Conservation (phyloP, 2,329 filamentous ascomycete species). For the Colletotrichum filicis region DNA sequence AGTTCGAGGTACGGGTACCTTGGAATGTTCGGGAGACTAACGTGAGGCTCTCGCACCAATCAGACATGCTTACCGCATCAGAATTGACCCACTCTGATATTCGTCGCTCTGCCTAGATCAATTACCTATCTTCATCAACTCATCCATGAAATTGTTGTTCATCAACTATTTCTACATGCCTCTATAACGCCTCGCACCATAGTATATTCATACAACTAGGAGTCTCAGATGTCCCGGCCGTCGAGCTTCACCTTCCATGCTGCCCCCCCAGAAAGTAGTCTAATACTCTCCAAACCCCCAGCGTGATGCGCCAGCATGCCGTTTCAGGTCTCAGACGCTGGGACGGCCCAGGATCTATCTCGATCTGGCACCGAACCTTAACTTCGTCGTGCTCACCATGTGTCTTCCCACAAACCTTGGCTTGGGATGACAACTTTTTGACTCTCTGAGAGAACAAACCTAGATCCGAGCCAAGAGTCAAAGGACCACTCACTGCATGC, state of each 20-base stretch:
- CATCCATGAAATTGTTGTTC: too few relatives aligned
- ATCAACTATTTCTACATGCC: neutral
- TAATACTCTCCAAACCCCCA: neutral
- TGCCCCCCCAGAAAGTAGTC: neutral
- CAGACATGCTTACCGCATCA: conserved; percentile 1
- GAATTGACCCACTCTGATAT: conserved; percentile 4
- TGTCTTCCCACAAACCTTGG: neutral
- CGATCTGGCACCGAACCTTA: conserved; percentile 20
- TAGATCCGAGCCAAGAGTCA: neutral
- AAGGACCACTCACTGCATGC: neutral
- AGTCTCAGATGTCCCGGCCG: too few relatives aligned
- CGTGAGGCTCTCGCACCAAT: conserved; percentile 21
- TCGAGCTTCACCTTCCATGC: neutral
- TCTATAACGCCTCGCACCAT: neutral
- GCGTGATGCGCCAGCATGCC: conserved; percentile 4
- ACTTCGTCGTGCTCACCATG: conserved; percentile 13
- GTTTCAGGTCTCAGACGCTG: conserved; percentile 24
- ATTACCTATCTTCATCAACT: neutral
- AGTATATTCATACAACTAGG: neutral
- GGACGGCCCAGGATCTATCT: conserved; percentile 27
- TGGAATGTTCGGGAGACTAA: neutral
- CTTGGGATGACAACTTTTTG: conserved; percentile 28
- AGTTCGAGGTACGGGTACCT: neutral
- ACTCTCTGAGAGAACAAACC: neutral
- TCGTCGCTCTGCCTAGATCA: neutral